Evolutionary conservation across 108 stramenopile species (phyloP), one percentile per base, ranked within the genome.

Genomic region (Cafeteria roenbergensis): DNA sequence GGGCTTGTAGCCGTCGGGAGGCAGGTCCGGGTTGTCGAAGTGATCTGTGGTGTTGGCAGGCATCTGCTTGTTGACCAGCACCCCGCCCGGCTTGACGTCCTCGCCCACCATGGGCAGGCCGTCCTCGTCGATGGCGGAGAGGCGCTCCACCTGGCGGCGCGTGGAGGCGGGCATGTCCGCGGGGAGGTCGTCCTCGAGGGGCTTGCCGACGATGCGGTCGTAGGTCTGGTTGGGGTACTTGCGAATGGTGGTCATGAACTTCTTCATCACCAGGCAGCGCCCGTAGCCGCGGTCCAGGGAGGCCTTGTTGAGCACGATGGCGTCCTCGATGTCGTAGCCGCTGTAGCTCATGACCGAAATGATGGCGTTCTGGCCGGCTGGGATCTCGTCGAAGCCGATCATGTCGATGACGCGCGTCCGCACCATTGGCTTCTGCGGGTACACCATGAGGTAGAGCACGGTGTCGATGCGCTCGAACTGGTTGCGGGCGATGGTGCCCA

Each of bases 281-380:
- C 91, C 91, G 73, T 91, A 97, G 12, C 95, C 98, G 34, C 98
- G 83, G 79, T 99, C 98, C 25, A 99, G 82, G 0, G 89, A 87
- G 12, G 90, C 87, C 79, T 90, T 91, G 86, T 97, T 99, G 55
- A 99, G 72, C 34, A 99, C 88, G 24, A 97, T 85, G 31, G 98
- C 94, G 80, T 99, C 98, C 70, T 99, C 98, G 58, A 95, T 95
- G 84, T 99, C 94, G 75, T 99, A 99, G n/a, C 98, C 98, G 64
- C 82, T 87, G 79, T 94, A 99, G 64, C 84, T 84, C 94, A 97
- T 94, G 17, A 99, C 94, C 26, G 98, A 94, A 64, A 99, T 90
- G 68, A 86, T 84, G 14, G 90, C 90, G 70, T 99, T 97, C 57
- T 94, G 92, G 31, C 98, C 98, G 33, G 88, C 95, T 17, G 98